Evolutionary conservation across 257 asterid genomes (phyloP), one percentile per base, ranked within the genome.

Genomic region (Scutellaria baicalensis): DNA sequence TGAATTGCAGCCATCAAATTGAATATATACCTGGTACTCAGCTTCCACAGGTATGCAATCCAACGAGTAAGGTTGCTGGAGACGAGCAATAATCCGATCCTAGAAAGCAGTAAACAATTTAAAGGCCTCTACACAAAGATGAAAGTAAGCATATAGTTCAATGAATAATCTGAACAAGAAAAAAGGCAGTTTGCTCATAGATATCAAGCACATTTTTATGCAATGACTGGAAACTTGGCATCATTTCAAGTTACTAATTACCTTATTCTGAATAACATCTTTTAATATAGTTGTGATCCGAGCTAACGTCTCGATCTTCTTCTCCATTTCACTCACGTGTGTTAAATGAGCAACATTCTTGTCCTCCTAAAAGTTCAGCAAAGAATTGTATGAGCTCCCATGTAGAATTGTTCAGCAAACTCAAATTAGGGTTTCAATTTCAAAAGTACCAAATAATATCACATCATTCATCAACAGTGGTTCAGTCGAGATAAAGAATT

Each of bases 11-110:
- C 9, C 57, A 59, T 71, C 54, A 9, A 49, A 78, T 44, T 20
- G 52, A 64, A 68, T 35, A 74, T 64, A 62, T 72, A 92, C 99
- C 97, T 91, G 99, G 70, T 82, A 94, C 82, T 94, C 97, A 64
- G 97, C 95, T 84, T 94, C 99, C 56, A 94, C 99, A 0, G 99
- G 97, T 76, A 94, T 94, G 86, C 99, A 94, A 80, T 94, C 99
- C 78, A 94, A 73, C 1, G 99, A 88, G 84, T 91, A 94, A 63
- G 99, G 99, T 81, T 94, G 97, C 78, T 94, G 97, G 78, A 94
- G 97, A 45, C 97, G 99, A 78, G 99, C 96, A 44, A 94, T 89
- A 62, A 94, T 91, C 61, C 97, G 91, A 69, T 94, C 99, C 98
- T 93, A 79, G 13, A 74, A 73, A 75, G 67, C 39, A 76, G 40